Evolutionary conservation across 352 stramenopile species (phyloP), one percentile per base, ranked within the genome.

Genomic region (Pythium aquatile): DNA sequence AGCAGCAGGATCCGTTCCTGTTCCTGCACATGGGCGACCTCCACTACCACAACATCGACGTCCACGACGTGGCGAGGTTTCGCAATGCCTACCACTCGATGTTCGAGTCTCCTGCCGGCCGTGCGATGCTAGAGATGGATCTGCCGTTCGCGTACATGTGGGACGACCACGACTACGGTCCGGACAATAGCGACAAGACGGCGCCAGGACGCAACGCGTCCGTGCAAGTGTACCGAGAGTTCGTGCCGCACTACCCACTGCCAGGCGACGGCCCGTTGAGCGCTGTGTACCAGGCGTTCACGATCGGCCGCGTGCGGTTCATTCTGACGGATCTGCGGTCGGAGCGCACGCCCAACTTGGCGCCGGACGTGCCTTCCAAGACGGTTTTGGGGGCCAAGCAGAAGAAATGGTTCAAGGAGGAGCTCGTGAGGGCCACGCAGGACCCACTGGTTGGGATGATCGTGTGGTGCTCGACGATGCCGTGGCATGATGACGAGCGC

Each of bases 21-120:
- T 96, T 97, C 61, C 67, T 97, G 61, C 89, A 96, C 72, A 96
- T 88, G 70, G 89, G 89, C 46, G 89, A 97, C 60, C 65, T 96
- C 14, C 87, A 96, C 64, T 97, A 97, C 67, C 83, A 91, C 56
- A 92, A 96, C 65, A 68, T 96, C 17, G 75, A 73, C 0, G 72
- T 82, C 28, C 85, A 97, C 61, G 75, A 93, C 62, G 70, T 87
- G 0, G 35, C 65, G 11, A 66, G 54, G 9, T 96, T 93, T 59
- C 76, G 85, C 35, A 46, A 66, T 47, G 83, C 78, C 10, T 96
- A 91, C 53, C 53, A 87, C 58, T 87, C 76, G 28, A 77, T 96
- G 11, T 91, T 95, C 62, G 70, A 79, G 32, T 93, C 83, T 2
- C 81, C 83, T 5, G 68, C 84, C 0, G 86, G 86, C 14, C 66